phyloP scores from a whole-genome alignment of 2,329 filamentous ascomycete species.

The Colletotrichum shisoi region DNA sequence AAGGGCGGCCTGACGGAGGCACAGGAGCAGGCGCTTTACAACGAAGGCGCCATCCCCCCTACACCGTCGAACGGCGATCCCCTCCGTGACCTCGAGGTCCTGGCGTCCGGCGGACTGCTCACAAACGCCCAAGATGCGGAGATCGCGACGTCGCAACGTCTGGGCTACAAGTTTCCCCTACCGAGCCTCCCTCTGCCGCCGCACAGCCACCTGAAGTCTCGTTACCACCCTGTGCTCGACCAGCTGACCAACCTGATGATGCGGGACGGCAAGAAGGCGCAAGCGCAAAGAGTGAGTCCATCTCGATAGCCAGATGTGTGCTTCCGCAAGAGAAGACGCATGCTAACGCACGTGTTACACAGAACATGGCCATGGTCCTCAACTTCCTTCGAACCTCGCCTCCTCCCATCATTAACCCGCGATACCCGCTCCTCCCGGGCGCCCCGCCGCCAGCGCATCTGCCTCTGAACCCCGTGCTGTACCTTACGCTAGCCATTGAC shows the following conservation, averaged over 20 bases:
- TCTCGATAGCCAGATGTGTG: background rate
- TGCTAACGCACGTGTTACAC: constrained; percentile 32
- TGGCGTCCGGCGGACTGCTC: constrained; percentile 45
- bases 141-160: constrained; percentile 44
- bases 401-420: constrained; percentile 76
- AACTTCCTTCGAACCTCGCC: constrained; percentile 84
- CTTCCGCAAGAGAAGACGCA: background rate
- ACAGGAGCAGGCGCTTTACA: constrained; percentile 56
- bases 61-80: constrained; percentile 40
- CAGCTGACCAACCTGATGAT: constrained; percentile 93
- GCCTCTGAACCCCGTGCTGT: constrained; percentile 86
- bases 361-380: constrained; percentile 88
- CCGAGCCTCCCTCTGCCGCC: constrained; percentile 72
- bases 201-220: constrained; percentile 71
- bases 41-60: constrained; percentile 53
- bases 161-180: constrained; percentile 79
- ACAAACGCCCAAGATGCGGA: constrained; percentile 45
- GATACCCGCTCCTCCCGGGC: constrained; percentile 76
- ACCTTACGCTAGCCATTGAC: constrained; percentile 90
- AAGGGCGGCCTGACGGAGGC: constrained; percentile 52
- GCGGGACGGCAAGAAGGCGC: constrained; percentile 86
- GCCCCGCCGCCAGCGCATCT: constrained; percentile 79
- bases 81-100: constrained; percentile 45
- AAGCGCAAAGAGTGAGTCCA: constrained; percentile 80
- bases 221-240: constrained; percentile 84